Evolutionary conservation across 306 rosid genomes (phyloP).

Genomic region (Medicago truncatula): DNA sequence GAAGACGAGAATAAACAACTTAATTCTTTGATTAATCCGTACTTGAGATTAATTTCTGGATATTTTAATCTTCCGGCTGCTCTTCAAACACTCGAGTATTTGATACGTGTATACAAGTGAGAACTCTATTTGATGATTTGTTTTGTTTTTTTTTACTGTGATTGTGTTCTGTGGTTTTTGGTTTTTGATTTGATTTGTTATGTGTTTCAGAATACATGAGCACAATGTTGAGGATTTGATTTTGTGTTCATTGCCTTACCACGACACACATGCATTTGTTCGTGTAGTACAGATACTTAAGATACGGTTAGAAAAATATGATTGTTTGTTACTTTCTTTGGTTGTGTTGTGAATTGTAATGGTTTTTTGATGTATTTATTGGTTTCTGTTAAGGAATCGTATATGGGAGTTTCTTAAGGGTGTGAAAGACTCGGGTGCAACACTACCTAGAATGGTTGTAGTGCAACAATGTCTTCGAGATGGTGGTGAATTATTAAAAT

Average conservation of each 20-base stretch:
- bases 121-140: slow-evolving; percentile 31
- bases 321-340: slow-evolving; percentile 30
- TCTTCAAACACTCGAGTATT: slow-evolving; percentile 80
- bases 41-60: slow-evolving; percentile 67
- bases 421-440: slow-evolving; percentile 82
- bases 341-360: slow-evolving; percentile 30
- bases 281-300: slow-evolving; percentile 74
- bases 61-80: slow-evolving; percentile 66
- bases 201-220: slow-evolving; percentile 70
- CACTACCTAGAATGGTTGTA: slow-evolving; percentile 83
- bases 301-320: slow-evolving; percentile 58
- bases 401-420: slow-evolving; percentile 86
- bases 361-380: slow-evolving; percentile 39
- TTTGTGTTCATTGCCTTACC: slow-evolving; percentile 83
- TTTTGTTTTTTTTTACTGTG: neutral
- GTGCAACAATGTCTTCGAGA: slow-evolving; percentile 88
- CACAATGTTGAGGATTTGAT: slow-evolving; percentile 76
- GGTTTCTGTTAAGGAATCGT: slow-evolving; percentile 57
- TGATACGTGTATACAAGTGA: slow-evolving; percentile 84
- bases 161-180: neutral
- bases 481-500: slow-evolving; percentile 73
- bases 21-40: slow-evolving; percentile 63
- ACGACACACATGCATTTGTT: slow-evolving; percentile 85
- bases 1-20: slow-evolving; percentile 68
- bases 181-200: slow-evolving; percentile 32